Percentiles rank a stretch among this genome's conserved stretches.
These are phyloP conservation scores for Clavispora phyllophila DNA, from an alignment of 805 yeast species.

Conservation along the genomic window DNA sequence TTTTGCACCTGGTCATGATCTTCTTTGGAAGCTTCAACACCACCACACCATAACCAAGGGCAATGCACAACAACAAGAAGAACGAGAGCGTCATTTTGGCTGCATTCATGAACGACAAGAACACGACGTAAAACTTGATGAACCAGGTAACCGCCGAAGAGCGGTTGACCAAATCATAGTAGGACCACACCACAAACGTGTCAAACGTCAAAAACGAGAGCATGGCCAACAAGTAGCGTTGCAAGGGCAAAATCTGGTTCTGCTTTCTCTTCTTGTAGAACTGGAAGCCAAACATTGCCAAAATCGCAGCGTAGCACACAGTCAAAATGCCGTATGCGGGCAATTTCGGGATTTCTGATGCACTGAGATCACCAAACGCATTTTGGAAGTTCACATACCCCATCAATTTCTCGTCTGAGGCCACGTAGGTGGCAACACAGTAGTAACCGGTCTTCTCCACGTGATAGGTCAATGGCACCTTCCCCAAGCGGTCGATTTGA, in stretches of 20 bases:
- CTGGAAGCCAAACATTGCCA: constrained; percentile 80
- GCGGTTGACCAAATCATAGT: constrained; percentile 76
- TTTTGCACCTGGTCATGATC: constrained; percentile 56
- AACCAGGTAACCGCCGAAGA: constrained; percentile 48
- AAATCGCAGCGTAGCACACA: constrained; percentile 72
- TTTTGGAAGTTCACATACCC: constrained; percentile 82
- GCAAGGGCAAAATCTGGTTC: constrained; percentile 82
- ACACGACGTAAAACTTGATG: constrained; percentile 62
- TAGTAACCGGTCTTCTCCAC: constrained; percentile 82
- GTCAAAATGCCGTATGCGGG: constrained; percentile 86
- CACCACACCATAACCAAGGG: constrained; percentile 94
- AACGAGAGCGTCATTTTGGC: constrained; percentile 82
- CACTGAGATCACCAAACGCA: constrained; percentile 86
- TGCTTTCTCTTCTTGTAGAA: constrained; percentile 70
- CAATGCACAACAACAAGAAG: constrained; percentile 77
- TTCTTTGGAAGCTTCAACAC: constrained; percentile 75
- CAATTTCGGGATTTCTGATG: constrained; percentile 85
- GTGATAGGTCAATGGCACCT: constrained; percentile 56
- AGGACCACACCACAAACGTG: constrained; percentile 85
- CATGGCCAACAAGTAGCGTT: constrained; percentile 84
- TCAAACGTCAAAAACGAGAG: constrained; percentile 78
- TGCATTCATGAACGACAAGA: constrained; percentile 75
- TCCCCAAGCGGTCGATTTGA: constrained; percentile 52
- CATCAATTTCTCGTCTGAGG: constrained; percentile 42
- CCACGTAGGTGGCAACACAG: constrained; percentile 67